phyloP scores from a whole-genome alignment of 2,329 filamentous ascomycete species.

The Xylaria sp. region DNA sequence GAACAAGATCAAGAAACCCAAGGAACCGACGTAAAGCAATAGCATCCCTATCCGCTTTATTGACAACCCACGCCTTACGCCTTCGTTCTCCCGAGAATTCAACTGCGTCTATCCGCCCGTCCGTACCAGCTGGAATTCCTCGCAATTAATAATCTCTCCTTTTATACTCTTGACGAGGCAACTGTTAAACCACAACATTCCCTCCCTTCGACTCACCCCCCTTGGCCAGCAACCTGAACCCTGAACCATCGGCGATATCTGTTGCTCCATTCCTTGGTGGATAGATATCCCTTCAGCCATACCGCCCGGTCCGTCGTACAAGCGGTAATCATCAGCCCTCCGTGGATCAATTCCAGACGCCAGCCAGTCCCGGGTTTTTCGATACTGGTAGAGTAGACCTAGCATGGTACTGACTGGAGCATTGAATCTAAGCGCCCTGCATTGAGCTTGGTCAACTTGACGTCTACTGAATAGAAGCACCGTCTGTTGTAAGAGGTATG shows the following conservation, averaged over 20 bases:
- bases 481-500: slow-evolving; percentile 34
- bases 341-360: slow-evolving; percentile 17
- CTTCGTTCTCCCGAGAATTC: slow-evolving; percentile 22
- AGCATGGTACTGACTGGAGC: slow-evolving; percentile 34
- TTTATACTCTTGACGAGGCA: slow-evolving; percentile 25
- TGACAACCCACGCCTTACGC: slow-evolving; percentile 22
- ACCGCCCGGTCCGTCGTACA: slow-evolving; percentile 28
- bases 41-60: slow-evolving; percentile 26
- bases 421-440: slow-evolving; percentile 31
- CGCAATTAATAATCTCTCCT: slow-evolving; percentile 24
- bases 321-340: slow-evolving; percentile 18
- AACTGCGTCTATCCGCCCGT: slow-evolving; percentile 11
- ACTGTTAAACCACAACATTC: slow-evolving; percentile 27
- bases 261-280: slow-evolving; percentile 30
- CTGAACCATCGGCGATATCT: slow-evolving; percentile 14
- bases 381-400: slow-evolving; percentile 27
- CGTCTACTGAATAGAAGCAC: slow-evolving; percentile 30
- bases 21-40: slow-evolving; percentile 18
- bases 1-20: slow-evolving; percentile 10
- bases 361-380: slow-evolving; percentile 31
- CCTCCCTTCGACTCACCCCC: slow-evolving; percentile 23
- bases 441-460: slow-evolving; percentile 31
- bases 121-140: slow-evolving; percentile 29
- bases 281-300: slow-evolving; percentile 21
- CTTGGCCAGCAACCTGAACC: slow-evolving; percentile 9